Base-by-base conservation (phyloP, 805 yeast genomes). In the Candida sithepensis region DNA sequence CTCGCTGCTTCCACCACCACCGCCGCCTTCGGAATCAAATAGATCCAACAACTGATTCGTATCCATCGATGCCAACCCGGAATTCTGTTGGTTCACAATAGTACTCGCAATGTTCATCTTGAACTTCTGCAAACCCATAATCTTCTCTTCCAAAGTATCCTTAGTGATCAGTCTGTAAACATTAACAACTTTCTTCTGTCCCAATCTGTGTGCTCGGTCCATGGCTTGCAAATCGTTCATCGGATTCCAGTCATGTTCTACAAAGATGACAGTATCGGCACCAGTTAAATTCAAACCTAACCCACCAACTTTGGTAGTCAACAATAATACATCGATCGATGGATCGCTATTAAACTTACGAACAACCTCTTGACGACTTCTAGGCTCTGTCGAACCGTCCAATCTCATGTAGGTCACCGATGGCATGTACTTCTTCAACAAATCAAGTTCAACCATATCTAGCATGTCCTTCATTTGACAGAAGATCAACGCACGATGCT, bases 161-260 rank as follows among this genome's bases (percentile, higher is more conserved):
- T 89, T 83, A 8, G 99, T 94, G 55, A 94, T 91, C 62, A 94
- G 77, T 59, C 99, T 75, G 62, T 94, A 94, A 23, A 94, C 99
- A 65, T 94, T 94, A 34, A 94, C 99, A 18, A 92, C 98, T 64
- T 89, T 92, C 74, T 91, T 94, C 68, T 94, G 99, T 3, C 99
- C 99, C 51, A 94, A 75, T 65, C 99, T 79, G 67, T 94, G 99
- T 0, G 99, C 98, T 62, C 99, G 78, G 66, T 94, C 99, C 99
- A 94, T 94, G 0, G 99, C 99, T 65, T 94, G 99, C 48, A 94
- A 74, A 72, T 94, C 99, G 62, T 89, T 94, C 98, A 95, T 94
- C 22, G 99, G 99, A 63, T 94, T 94, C 99, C 99, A 94, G 66
- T 94, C 99, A 61, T 94, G 99, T 62, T 94, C 99, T 30, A 94